phyloP scores from a whole-genome alignment of 1,139 yeast species.

The Yamadazyma songkhlaensis region DNA sequence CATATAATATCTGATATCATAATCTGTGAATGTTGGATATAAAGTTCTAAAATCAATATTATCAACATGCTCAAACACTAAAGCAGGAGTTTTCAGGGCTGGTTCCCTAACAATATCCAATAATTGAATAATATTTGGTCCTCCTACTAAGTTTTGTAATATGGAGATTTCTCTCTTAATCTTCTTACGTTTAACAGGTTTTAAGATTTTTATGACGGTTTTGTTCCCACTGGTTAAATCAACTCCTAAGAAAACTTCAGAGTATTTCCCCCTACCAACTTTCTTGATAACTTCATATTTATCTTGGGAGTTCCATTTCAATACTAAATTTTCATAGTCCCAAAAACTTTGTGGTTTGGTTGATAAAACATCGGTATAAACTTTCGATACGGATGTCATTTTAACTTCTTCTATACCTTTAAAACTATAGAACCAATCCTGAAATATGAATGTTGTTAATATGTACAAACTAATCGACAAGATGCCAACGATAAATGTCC shows the following conservation, averaged over 20 bases:
- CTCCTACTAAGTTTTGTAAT: slow-evolving; percentile 81
- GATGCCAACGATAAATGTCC: slow-evolving; percentile 5
- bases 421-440: not conserved
- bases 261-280: slow-evolving; percentile 48
- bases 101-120: slow-evolving; percentile 90
- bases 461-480: slow-evolving; percentile 5
- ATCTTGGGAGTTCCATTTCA: slow-evolving; percentile 48
- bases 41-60: slow-evolving; percentile 88
- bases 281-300: slow-evolving; percentile 46
- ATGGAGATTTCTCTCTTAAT: slow-evolving; percentile 94
- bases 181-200: slow-evolving; percentile 96
- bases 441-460: not conserved
- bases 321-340: slow-evolving; percentile 46
- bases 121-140: slow-evolving; percentile 78
- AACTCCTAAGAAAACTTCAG: slow-evolving; percentile 45
- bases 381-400: slow-evolving; percentile 34
- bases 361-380: slow-evolving; percentile 43
- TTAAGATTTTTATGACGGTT: slow-evolving; percentile 88
- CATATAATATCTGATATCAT: slow-evolving; percentile 86
- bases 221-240: slow-evolving; percentile 34
- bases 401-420: not conserved
- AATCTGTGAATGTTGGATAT: slow-evolving; percentile 84
- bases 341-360: slow-evolving; percentile 44
- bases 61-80: slow-evolving; percentile 87
- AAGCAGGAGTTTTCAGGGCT: slow-evolving; percentile 86